A percentile compares a stretch with the other conserved stretches of the same genome.
phyloP scores from a whole-genome alignment of 306 rosid species.

The Dalbergia cochinchinensis region DNA sequence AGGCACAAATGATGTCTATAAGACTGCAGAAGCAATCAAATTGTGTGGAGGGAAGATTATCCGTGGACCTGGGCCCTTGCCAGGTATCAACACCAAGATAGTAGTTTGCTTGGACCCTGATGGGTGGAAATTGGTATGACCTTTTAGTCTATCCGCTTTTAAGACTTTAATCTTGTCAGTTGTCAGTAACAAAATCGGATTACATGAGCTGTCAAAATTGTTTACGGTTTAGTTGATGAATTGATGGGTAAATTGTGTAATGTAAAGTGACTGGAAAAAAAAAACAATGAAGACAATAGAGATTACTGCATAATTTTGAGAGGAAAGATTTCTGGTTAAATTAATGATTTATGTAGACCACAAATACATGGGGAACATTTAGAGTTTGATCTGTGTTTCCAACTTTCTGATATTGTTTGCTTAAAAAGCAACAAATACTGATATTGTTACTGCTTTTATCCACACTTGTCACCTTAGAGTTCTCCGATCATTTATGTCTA shows the following conservation, averaged over 20 bases:
- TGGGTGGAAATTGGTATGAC: constrained; percentile 91
- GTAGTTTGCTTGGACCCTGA: constrained; percentile 96
- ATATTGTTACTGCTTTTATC: not conserved
- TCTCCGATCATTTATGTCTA: not conserved
- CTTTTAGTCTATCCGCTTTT: constrained; percentile 36
- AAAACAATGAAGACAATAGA: not conserved
- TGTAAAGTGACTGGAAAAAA: not conserved
- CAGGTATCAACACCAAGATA: constrained; percentile 91
- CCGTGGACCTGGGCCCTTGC: constrained; percentile 93
- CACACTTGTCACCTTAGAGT: not conserved
- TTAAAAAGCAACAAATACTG: not conserved
- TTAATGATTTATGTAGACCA: too few species aligned
- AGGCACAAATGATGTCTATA: constrained; percentile 88
- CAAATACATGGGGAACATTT: too few species aligned
- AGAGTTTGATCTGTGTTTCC: constrained; percentile 4
- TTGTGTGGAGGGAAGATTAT: constrained; percentile 79
- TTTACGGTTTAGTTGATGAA: not conserved
- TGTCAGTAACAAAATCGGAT: not conserved
- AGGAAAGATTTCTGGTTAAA: too few species aligned
- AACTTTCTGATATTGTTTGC: not conserved
- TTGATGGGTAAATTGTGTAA: constrained; percentile 8
- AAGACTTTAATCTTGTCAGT: constrained; percentile 6
- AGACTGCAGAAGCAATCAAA: constrained; percentile 89
- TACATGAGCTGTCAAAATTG: not conserved
- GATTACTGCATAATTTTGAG: too few species aligned